phyloP scores from a whole-genome alignment of 2,329 filamentous ascomycete genomes.

The Aspergillus ruber region DNA sequence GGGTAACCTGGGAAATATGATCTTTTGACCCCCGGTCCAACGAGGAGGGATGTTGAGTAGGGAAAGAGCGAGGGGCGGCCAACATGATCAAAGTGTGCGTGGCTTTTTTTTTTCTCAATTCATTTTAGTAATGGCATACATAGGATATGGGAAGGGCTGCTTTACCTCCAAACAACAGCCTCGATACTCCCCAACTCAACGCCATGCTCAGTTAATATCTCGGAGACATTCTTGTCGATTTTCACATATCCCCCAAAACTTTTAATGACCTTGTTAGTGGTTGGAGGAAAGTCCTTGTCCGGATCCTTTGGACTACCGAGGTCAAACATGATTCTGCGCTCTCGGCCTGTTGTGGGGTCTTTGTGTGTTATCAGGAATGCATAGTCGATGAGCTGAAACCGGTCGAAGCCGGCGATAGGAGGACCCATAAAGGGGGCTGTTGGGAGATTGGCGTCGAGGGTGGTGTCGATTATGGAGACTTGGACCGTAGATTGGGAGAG shows the following conservation, averaged over 20 bases:
- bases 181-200: too few relatives aligned
- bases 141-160: neutral
- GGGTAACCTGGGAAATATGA: conserved; percentile 42
- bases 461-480: conserved; percentile 10
- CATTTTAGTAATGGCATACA: neutral
- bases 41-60: conserved; percentile 40
- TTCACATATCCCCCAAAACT: conserved; percentile 1
- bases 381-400: conserved; percentile 1
- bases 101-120: conserved; percentile 9
- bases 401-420: conserved; percentile 1
- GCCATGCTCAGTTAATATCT: conserved; percentile 6
- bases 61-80: conserved; percentile 47
- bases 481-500: neutral
- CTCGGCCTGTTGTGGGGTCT: conserved; percentile 27
- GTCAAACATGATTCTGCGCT: conserved; percentile 37
- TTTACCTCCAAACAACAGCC: conserved; percentile 1
- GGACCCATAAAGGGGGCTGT: conserved; percentile 6
- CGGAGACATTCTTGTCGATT: conserved; percentile 14
- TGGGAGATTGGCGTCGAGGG: conserved; percentile 2
- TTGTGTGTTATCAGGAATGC: conserved; percentile 15
- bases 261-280: neutral
- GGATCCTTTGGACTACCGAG: conserved; percentile 44
- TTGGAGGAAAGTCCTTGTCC: conserved; percentile 30
- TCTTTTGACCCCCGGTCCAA: conserved; percentile 48
- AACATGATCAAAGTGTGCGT: conserved; percentile 45